A percentile compares a stretch with the other conserved stretches of the same genome.
phyloP scores from a whole-genome alignment of 768 basidiomycete species.

The Chlorophyllum brunneum region DNA sequence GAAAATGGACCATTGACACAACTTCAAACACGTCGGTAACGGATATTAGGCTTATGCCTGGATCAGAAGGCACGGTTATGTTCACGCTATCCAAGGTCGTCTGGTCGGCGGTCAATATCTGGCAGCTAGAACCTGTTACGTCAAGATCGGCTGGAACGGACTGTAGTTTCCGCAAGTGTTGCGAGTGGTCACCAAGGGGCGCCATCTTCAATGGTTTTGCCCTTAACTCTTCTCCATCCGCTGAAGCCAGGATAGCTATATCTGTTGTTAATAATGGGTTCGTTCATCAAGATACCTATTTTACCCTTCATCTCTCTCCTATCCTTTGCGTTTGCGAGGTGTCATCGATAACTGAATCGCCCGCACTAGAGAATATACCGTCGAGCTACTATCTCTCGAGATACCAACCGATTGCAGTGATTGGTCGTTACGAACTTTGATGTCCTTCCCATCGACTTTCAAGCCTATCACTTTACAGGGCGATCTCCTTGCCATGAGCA shows the following conservation, averaged over 20 bases:
- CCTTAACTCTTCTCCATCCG: conserved; percentile 42
- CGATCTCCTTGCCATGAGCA: conserved; percentile 50
- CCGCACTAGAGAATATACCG: conserved; percentile 23
- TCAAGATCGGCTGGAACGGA: conserved; percentile 39
- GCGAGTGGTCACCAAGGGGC: conserved; percentile 52
- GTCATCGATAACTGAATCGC: no score
- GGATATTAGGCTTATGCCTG: conserved; percentile 51
- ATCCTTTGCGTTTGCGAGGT: conserved; percentile 2
- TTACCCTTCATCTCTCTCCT: background rate
- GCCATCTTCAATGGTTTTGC: conserved; percentile 49
- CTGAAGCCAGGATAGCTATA: conserved; percentile 48
- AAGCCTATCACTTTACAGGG: conserved; percentile 48
- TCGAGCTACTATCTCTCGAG: conserved; percentile 30
- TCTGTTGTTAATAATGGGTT: conserved; percentile 45
- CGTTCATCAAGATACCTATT: conserved; percentile 25
- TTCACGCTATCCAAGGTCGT: conserved; percentile 55
- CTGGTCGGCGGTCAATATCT: conserved; percentile 56
- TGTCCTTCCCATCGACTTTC: conserved; percentile 35
- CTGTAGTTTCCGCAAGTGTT: conserved; percentile 32
- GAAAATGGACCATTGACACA: conserved; percentile 23
- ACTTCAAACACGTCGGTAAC: conserved; percentile 42
- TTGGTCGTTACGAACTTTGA: conserved; percentile 26
- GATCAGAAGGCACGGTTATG: conserved; percentile 38
- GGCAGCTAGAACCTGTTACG: conserved; percentile 36
- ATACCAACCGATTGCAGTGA: conserved; percentile 4